Evolutionary conservation across 1,284 basidiomycete species (phyloP).

Genomic region (Sanguinoderma infundibulare): DNA sequence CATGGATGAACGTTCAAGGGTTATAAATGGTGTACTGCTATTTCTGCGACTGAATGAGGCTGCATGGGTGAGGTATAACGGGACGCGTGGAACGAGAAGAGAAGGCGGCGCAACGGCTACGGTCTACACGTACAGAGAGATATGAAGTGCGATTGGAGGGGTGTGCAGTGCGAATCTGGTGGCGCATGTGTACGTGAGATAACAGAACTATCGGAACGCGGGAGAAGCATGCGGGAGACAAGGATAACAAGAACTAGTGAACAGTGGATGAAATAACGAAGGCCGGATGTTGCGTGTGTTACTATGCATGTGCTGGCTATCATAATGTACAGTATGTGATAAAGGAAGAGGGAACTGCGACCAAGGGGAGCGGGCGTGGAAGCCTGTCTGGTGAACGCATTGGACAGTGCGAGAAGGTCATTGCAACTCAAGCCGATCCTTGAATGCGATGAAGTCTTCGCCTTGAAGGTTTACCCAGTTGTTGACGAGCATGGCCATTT

Average conservation of each 20-base stretch:
- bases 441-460: conserved; percentile 21
- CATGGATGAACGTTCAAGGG: too few species aligned
- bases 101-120: too few species aligned
- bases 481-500: conserved; percentile 21
- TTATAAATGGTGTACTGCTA: too few species aligned
- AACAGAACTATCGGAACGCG: neutral
- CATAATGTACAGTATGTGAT: neutral
- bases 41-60: too few species aligned
- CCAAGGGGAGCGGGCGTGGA: neutral
- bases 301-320: neutral
- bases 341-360: neutral
- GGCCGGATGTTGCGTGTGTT: neutral
- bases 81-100: too few species aligned
- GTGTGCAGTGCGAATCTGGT: neutral
- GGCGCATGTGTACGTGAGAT: neutral
- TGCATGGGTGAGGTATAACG: too few species aligned
- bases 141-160: neutral
- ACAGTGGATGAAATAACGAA: neutral
- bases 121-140: too few species aligned
- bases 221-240: neutral
- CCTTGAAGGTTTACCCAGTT: conserved; percentile 20
- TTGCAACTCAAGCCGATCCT: conserved; percentile 17
- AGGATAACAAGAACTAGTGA: neutral
- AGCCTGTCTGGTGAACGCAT: neutral
- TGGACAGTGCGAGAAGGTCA: neutral